A percentile compares a stretch with the other conserved stretches of the same genome.
phyloP scores from a whole-genome alignment of 129 eudicot genomes.

The Ambrosia artemisiifolia region DNA sequence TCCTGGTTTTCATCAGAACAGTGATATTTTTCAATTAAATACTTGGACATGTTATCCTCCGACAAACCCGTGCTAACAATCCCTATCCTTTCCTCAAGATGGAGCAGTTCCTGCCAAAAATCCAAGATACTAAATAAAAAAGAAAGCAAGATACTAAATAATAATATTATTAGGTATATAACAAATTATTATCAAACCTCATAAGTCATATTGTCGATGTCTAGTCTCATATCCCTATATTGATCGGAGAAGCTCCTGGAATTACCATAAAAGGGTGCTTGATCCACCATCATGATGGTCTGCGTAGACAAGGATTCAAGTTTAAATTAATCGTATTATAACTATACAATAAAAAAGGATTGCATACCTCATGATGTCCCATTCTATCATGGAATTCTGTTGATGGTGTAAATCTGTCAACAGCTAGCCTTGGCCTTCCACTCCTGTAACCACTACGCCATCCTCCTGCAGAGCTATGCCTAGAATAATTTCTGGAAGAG shows the following conservation, averaged over 20 bases:
- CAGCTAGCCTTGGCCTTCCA: constrained; percentile 40
- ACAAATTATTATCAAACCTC: constrained; percentile 34
- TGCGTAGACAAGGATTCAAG: constrained; percentile 1
- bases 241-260: constrained; percentile 44
- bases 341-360: neutral
- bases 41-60: constrained; percentile 43
- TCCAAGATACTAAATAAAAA: neutral
- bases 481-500: constrained; percentile 42
- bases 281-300: constrained; percentile 41
- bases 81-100: constrained; percentile 56
- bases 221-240: constrained; percentile 59
- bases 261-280: constrained; percentile 30
- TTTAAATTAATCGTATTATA: neutral
- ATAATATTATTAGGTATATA: neutral
- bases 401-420: constrained; percentile 34
- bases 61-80: constrained; percentile 53
- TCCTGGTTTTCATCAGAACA: constrained; percentile 11
- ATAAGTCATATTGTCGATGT: constrained; percentile 54
- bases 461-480: constrained; percentile 41
- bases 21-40: constrained; percentile 27
- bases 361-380: constrained; percentile 44
- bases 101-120: constrained; percentile 48
- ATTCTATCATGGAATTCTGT: constrained; percentile 38
- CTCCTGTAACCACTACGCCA: constrained; percentile 48
- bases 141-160: neutral